Base-by-base conservation (phyloP, 345 rosid genomes). In the Lepidium africanum region DNA sequence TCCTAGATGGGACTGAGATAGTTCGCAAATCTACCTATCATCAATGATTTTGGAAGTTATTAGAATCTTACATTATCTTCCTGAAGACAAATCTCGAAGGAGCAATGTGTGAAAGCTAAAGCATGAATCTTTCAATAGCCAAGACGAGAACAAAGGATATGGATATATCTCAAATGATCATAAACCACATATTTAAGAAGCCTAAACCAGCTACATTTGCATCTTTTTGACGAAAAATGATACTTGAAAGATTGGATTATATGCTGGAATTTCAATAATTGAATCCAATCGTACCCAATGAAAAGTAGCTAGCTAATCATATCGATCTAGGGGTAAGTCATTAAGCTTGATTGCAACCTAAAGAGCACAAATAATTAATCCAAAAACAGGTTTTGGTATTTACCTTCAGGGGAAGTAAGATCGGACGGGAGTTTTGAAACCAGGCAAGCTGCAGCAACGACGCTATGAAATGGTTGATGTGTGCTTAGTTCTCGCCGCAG, bases 1-100 rank as follows among this genome's bases (percentile, higher is more conserved):
- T 48, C 17, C 62, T 82, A 90, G 89, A 90, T 90, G 70, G 96
- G 96, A 74, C 96, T 90, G 66, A 90, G 52, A 81, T 90, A 90
- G 60, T 84, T 85, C 19, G 81, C 87, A 83, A 90, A 87, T 74
- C 91, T 71, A 79, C 87, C 94, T 90, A 88, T 52, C 71, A 80
- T 73, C 8, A 37, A 57, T 9, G 21, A 58, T 27, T 27, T 17
- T 3, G 16, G 38, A 62, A n/a, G 15, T 3, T 50, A 16, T 66
- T 67, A 67, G 14, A 36, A 57, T 53, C 52, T 54, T 55, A 14
- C 10, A 3, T 1, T 30, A 4, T 15, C 13, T 45, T 32, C 3
- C 39, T 3, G 7, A 17, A 38, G 5, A 4, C 3, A 14, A 14
- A 13, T 7, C 19, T 15, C n/a, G 32, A n/a, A n/a, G 14, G 9